Conservation (phyloP, 2,329 filamentous ascomycete species). For the Cladophialophora immunda region DNA sequence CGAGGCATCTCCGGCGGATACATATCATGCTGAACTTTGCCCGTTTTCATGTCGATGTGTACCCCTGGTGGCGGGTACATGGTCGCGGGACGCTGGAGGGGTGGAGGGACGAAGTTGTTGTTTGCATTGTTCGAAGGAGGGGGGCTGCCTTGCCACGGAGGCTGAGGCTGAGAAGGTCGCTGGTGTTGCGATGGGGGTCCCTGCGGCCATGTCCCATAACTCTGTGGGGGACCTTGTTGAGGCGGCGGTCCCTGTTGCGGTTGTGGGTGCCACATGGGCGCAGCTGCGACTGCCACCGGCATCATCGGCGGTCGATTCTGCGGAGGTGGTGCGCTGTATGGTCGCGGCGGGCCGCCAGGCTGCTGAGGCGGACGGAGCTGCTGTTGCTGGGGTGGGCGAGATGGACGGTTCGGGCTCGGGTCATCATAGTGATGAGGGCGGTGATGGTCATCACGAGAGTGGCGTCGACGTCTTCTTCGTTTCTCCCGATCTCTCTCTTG, state of each 20-base stretch:
- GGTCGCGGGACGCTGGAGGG: slow-evolving; percentile 26
- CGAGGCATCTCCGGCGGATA: slow-evolving; percentile 35
- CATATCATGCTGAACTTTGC: slow-evolving; percentile 36
- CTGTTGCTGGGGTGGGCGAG: slow-evolving; percentile 27
- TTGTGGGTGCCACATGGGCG: slow-evolving; percentile 14
- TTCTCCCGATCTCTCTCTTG: slow-evolving; percentile 26
- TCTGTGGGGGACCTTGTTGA: slow-evolving; percentile 22
- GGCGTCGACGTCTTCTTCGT: slow-evolving; percentile 28
- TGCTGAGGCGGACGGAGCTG: slow-evolving; percentile 23
- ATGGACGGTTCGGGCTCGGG: slow-evolving; percentile 20
- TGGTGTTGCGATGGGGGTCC: slow-evolving; percentile 19
- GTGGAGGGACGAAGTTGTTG: slow-evolving; percentile 27
- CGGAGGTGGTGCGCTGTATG: slow-evolving; percentile 28
- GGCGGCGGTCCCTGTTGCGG: slow-evolving; percentile 17
- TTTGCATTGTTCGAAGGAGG: slow-evolving; percentile 5
- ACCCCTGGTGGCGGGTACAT: slow-evolving; percentile 32
- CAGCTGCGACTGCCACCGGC: slow-evolving; percentile 10
- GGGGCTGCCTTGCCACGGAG: slow-evolving; percentile 18
- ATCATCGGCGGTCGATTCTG: slow-evolving; percentile 24
- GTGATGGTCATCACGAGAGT: slow-evolving; percentile 25
- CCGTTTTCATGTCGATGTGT: slow-evolving; percentile 37
- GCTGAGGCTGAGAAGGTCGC: slow-evolving; percentile 15
- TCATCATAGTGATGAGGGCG: slow-evolving; percentile 28
- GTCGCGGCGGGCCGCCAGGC: slow-evolving; percentile 25
- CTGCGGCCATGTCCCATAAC: slow-evolving; percentile 30